Evolutionary conservation across 2,329 filamentous ascomycete species (phyloP), one percentile per base, ranked within the genome.

Genomic region (Penicillium oxalicum): DNA sequence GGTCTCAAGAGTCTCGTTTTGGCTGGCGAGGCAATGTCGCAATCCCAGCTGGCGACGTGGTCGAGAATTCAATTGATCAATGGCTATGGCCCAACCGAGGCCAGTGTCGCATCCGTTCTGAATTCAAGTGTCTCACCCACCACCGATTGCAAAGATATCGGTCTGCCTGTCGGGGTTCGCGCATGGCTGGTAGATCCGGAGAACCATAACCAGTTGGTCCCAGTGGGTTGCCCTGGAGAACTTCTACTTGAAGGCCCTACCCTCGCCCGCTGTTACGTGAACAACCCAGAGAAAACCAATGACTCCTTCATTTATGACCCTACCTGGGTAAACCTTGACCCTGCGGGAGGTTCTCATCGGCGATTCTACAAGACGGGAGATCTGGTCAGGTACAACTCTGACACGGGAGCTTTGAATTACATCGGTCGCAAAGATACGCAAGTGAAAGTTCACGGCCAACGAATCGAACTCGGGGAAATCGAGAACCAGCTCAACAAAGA

Each of bases 361-460:
- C 60, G 68, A 51, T 65, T 71, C 32, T 72, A 72, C 53, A 70
- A 70, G 51, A 71, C 69, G 9, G 69, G 69, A 6, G 69, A 72
- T 50, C 47, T 72, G 44, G 69, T 67, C 47, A 60, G 67, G 29
- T 69, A 69, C 41, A 70, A 68, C 38, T 65, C 64, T 0, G 62
- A 68, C 25, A 49, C 53, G 35, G 68, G 68, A 26, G 62, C 66
- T 2, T 53, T 70, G n/a, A 64, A 60, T 9, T 70, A 67, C 51
- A 50, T 83, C 35, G 82, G 82, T 12, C 75, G 84, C 42, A 83
- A 82, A 55, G 84, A 87, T 57, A 77, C 77, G n/a, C 83, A 84
- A 62, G 78, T 85, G 47, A 87, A 88, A 66, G 68, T 87, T 27
- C 74, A 77, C 9, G 87, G 86, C 26, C 83, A 80, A 54, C 72